Evolutionary conservation across 1,284 basidiomycete genomes (phyloP).

Genomic region (Sphaerobolus stellatus): DNA sequence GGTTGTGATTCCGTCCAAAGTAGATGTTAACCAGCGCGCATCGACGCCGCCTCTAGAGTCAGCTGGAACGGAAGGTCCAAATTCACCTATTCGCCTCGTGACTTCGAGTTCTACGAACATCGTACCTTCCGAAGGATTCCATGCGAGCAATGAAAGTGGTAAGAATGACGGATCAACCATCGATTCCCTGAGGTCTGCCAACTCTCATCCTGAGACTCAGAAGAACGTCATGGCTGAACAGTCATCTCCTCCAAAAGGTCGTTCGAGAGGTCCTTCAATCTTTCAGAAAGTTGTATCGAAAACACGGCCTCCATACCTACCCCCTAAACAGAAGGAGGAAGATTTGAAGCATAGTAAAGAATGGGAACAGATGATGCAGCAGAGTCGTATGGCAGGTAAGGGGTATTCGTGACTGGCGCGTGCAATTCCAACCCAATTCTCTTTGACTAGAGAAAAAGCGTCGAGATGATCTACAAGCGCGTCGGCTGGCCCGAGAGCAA

Average conservation of each 20-base stretch:
- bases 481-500: conserved; percentile 64
- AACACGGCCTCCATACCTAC: conserved; percentile 79
- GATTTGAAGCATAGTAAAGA: conserved; percentile 83
- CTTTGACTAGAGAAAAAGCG: conserved; percentile 68
- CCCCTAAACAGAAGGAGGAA: conserved; percentile 80
- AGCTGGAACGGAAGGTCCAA: too few species aligned
- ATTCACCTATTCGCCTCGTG: too few species aligned
- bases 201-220: too few species aligned
- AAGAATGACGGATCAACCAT: too few species aligned
- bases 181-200: too few species aligned
- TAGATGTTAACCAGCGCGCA: too few species aligned
- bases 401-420: conserved; percentile 2
- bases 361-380: conserved; percentile 92
- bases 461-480: conserved; percentile 60
- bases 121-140: too few species aligned
- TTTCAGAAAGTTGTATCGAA: conserved; percentile 76
- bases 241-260: conserved; percentile 19
- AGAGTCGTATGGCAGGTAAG: conserved; percentile 69
- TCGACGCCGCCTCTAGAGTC: too few species aligned
- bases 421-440: background rate
- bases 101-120: too few species aligned
- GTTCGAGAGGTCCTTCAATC: conserved; percentile 60
- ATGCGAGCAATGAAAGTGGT: too few species aligned
- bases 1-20: too few species aligned
- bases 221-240: too few species aligned